Conservation (phyloP, 306 rosid species). For the Prunus dulcis region DNA sequence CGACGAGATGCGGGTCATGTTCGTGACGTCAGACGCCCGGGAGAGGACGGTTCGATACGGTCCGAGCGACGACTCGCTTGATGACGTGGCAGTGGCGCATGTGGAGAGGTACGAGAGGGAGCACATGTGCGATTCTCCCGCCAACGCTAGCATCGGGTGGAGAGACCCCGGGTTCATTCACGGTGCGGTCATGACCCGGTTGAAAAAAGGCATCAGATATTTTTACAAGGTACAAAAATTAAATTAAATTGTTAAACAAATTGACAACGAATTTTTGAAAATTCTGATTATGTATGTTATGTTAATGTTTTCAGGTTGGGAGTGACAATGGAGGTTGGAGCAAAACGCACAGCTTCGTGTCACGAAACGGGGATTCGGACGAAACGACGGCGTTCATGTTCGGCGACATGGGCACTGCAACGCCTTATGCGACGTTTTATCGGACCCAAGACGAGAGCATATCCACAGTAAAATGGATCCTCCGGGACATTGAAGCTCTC, state of each 20-base stretch:
- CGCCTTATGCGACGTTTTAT: conserved; percentile 67
- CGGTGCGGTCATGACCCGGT: conserved; percentile 55
- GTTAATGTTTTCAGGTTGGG: conserved; percentile 54
- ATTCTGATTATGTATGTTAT: not conserved
- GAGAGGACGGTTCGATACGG: conserved; percentile 58
- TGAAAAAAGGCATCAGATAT: conserved; percentile 59
- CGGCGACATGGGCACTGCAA: conserved; percentile 88
- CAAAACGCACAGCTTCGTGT: conserved; percentile 56
- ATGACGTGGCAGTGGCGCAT: conserved; percentile 40
- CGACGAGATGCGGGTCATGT: conserved; percentile 86
- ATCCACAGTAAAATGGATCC: conserved; percentile 81
- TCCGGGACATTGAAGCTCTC: conserved; percentile 75
- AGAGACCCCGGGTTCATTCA: conserved; percentile 91
- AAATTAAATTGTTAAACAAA: not conserved
- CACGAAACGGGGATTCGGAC: conserved; percentile 58
- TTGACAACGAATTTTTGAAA: not conserved
- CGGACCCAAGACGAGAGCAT: conserved; percentile 85
- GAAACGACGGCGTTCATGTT: conserved; percentile 83
- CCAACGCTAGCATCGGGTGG: conserved; percentile 69
- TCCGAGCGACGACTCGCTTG: conserved; percentile 30
- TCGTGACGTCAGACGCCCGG: conserved; percentile 37
- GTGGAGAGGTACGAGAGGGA: conserved; percentile 66
- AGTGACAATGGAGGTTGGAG: conserved; percentile 82
- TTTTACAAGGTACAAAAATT: conserved; percentile 56
- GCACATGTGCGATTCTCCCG: conserved; percentile 86